phyloP scores from a whole-genome alignment of 495 filamentous ascomycete species.

The Lineolata rhizophorae region DNA sequence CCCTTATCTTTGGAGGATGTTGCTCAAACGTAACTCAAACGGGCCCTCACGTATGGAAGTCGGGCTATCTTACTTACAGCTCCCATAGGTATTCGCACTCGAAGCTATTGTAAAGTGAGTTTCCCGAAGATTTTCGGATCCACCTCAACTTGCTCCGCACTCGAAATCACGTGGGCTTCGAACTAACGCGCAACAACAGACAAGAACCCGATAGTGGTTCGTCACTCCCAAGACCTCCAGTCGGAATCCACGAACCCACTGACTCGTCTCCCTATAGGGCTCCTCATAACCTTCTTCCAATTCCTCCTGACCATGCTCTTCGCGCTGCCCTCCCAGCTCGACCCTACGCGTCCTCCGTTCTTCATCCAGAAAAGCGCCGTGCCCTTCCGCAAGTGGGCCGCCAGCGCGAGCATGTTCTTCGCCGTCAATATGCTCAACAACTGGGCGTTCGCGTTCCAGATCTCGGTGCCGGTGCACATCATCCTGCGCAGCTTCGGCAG shows the following conservation, averaged over 20 bases:
- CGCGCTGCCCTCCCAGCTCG: conserved; percentile 43
- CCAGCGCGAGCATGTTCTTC: conserved; percentile 83
- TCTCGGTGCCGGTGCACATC: conserved; percentile 92
- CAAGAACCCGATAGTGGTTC: conserved; percentile 19
- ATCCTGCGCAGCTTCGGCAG: conserved; percentile 88
- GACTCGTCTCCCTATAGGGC: conserved; percentile 27
- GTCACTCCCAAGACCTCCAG: not conserved
- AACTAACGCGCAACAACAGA: conserved; percentile 10
- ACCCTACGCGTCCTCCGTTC: conserved; percentile 40
- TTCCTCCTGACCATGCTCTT: conserved; percentile 62
- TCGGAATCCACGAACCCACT: not conserved
- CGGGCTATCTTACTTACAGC: conserved; percentile 7
- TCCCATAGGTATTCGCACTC: conserved; percentile 62
- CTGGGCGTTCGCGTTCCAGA: conserved; percentile 89
- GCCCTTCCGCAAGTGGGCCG: conserved; percentile 61
- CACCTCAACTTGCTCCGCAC: too few species aligned
- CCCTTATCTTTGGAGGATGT: conserved; percentile 87
- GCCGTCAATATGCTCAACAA: conserved; percentile 89
- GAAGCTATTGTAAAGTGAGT: conserved; percentile 88
- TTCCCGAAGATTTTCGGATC: conserved; percentile 2
- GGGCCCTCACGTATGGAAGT: conserved; percentile 1
- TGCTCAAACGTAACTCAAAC: conserved; percentile 67
- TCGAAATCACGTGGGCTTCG: too few species aligned
- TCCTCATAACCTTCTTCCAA: conserved; percentile 83
- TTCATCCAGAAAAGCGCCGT: conserved; percentile 60